These are phyloP conservation scores for Coelastrella sp. DNA, from an alignment of 139 green algal genomes.

Conservation along the genomic window DNA sequence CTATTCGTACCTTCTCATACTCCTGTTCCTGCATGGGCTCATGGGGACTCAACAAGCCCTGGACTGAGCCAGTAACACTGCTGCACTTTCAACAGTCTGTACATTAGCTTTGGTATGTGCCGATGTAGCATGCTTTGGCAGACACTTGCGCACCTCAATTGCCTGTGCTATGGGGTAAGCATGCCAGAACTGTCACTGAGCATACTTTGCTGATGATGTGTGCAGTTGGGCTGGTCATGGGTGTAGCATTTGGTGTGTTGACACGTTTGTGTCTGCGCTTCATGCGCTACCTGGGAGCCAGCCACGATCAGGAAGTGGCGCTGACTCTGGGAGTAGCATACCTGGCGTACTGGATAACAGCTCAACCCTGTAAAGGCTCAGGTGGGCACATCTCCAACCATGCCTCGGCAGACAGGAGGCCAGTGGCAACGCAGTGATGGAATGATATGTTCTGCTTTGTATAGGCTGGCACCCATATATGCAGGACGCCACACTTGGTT, in stretches of 20 bases:
- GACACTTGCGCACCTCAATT: too few relatives aligned
- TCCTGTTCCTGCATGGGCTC: too few relatives aligned
- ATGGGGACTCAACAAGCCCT: too few relatives aligned
- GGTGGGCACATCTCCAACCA: too few relatives aligned
- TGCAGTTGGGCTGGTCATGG: conserved; percentile 67
- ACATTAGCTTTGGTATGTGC: too few relatives aligned
- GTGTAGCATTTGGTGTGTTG: conserved; percentile 62
- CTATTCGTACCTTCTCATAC: too few relatives aligned
- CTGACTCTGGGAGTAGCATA: conserved; percentile 73
- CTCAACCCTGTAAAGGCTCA: conserved; percentile 46
- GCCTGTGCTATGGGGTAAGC: too few relatives aligned
- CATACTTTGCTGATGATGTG: not conserved
- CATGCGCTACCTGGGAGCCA: conserved; percentile 61
- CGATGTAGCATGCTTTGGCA: too few relatives aligned
- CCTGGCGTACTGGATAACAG: conserved; percentile 64
- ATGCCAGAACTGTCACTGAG: too few relatives aligned
- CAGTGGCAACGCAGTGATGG: not conserved
- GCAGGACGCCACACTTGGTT: not conserved
- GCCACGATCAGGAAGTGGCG: conserved; percentile 58
- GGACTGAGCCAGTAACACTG: too few relatives aligned
- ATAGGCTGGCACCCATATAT: not conserved
- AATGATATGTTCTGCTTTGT: not conserved
- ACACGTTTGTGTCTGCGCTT: conserved; percentile 65
- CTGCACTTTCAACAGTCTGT: too few relatives aligned
- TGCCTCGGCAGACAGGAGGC: too few relatives aligned